Base-by-base conservation (phyloP, 2,329 filamentous ascomycete species). In the Hymenoscyphus repandus region DNA sequence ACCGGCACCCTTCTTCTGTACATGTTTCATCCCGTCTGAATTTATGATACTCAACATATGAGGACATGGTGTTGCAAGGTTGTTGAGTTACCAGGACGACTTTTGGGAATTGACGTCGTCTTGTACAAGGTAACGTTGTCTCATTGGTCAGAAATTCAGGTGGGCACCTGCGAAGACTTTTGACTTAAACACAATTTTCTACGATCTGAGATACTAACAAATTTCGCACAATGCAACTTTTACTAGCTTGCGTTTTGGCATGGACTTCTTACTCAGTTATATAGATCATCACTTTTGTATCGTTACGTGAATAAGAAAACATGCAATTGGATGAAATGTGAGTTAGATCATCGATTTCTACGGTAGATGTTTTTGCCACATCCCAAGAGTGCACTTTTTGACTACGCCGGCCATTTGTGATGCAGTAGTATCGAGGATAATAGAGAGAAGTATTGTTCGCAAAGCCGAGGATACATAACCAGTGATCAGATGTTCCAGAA, bases 1-100 rank as follows among this genome's bases (percentile, higher is more conserved):
- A 80, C 48, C 80, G 78, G 63, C 83, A 87, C 60, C 79, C 78
- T 55, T 80, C 77, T 55, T 79, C 71, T 44, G 75, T 76, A 60
- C 79, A 82, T 45, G 64, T 64, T 53, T 74, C 73, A 55, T 70
- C 72, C 49, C 68, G 70, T 49, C 65, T 64, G 60, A 74, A 74
- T 49, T 56, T 56, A 20, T 63, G 58, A 40, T 65, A 67, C 30
- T 67, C 64, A 31, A 67, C 58, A 30, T 58, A 49, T 18, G 58
- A 58, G 27, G 61, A 63, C 65, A 66, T 67, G 15, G 44, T 46
- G 17, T 18, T n/a, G 6, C 30, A 36, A 45, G 31, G 17, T n/a
- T 34, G 17, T 32, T 50, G 41, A 27, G 40, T 43, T 31, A 31
- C 40, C 27, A 43, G 30, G 30, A 43, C 32, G 32, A n/a, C 32